Evolutionary conservation across 768 basidiomycete species (phyloP).

Genomic region (Rhizopogon vulgaris): DNA sequence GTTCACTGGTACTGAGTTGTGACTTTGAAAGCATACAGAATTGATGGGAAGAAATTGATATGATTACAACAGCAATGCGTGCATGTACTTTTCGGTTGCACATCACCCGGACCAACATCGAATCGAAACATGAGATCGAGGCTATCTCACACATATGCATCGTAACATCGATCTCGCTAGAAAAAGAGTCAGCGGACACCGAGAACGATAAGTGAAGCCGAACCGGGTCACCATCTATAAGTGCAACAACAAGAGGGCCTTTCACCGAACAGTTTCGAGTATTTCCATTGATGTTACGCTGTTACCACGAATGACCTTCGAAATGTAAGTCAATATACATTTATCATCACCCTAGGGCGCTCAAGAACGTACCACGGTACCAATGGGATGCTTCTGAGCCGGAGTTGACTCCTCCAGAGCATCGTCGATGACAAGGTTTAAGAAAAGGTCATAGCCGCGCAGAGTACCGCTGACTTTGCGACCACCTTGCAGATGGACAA

Average conservation of each 20-base stretch:
- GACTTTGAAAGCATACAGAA: neutral
- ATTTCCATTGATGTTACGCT: conserved; percentile 96
- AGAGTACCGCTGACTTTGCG: conserved; percentile 93
- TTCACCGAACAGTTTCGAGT: conserved; percentile 52
- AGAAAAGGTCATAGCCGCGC: conserved; percentile 96
- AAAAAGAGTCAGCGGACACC: neutral
- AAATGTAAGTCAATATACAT: neutral
- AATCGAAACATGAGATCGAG: neutral
- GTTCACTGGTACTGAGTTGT: neutral
- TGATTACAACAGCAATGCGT: neutral
- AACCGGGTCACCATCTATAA: conserved; percentile 5
- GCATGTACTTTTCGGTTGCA: neutral
- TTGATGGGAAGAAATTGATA: neutral
- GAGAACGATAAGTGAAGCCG: neutral
- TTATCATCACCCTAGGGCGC: conserved; percentile 1
- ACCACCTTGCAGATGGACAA: conserved; percentile 89
- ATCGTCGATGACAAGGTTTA: conserved; percentile 97
- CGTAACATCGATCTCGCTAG: neutral
- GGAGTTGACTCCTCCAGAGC: conserved; percentile 87
- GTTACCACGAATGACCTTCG: conserved; percentile 92
- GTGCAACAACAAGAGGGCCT: neutral
- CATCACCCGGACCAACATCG: neutral
- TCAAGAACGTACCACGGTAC: conserved; percentile 71
- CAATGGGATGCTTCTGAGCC: conserved; percentile 85
- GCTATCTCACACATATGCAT: neutral